Conservation (phyloP, 2,329 filamentous ascomycete species). For the Aspergillus sp. region DNA sequence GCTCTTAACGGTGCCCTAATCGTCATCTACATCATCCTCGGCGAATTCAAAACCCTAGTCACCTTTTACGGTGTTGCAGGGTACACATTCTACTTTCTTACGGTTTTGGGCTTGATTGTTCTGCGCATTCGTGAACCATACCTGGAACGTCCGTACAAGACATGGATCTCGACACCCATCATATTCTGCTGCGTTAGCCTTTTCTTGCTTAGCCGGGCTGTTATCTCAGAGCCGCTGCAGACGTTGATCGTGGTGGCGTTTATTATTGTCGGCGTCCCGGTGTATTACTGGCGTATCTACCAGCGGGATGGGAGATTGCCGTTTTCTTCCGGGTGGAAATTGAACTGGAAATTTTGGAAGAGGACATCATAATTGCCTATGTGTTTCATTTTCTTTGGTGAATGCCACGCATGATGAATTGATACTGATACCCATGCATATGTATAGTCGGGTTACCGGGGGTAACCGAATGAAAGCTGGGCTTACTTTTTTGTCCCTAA, state of each 20-base stretch:
- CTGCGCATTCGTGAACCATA: conserved; percentile 79
- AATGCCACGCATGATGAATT: conserved; percentile 11
- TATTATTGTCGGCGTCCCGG: conserved; percentile 71
- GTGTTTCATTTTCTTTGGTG: conserved; percentile 1
- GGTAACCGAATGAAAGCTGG: conserved; percentile 1
- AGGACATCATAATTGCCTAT: not conserved
- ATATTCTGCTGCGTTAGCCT: conserved; percentile 97
- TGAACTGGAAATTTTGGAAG: conserved; percentile 40
- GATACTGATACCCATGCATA: conserved; percentile 23
- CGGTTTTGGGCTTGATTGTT: conserved; percentile 87
- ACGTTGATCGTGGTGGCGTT: conserved; percentile 82
- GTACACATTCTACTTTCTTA: conserved; percentile 95
- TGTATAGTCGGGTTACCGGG: conserved; percentile 10
- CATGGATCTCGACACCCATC: conserved; percentile 94
- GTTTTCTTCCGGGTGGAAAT: conserved; percentile 10
- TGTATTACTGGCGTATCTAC: conserved; percentile 82
- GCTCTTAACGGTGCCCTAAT: conserved; percentile 72
- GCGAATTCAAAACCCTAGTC: conserved; percentile 84
- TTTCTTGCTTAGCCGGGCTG: conserved; percentile 79
- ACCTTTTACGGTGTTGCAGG: conserved; percentile 97
- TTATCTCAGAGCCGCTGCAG: conserved; percentile 87
- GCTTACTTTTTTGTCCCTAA: not conserved
- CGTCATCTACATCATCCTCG: conserved; percentile 69
- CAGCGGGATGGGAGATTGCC: conserved; percentile 48
- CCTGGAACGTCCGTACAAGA: conserved; percentile 84